These are phyloP conservation scores for Truncatella angustata DNA, from an alignment of 2,329 filamentous ascomycete genomes.

Conservation along the genomic window DNA sequence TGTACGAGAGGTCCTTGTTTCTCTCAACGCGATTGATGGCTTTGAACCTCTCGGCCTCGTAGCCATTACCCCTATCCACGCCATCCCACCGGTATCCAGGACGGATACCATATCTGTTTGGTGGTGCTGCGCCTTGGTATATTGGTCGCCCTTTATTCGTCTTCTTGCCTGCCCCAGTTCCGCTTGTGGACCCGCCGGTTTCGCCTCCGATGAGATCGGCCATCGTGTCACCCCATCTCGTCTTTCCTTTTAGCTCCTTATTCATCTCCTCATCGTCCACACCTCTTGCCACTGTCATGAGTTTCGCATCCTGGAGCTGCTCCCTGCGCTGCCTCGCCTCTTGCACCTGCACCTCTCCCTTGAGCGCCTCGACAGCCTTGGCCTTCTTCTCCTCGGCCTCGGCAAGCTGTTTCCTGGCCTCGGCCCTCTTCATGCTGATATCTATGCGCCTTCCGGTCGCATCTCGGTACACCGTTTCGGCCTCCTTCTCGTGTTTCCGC, in stretches of 20 bases:
- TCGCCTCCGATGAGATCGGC: constrained; percentile 68
- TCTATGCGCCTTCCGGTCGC: constrained; percentile 94
- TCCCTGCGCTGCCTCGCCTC: constrained; percentile 64
- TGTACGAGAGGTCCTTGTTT: constrained; percentile 79
- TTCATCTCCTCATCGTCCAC: constrained; percentile 90
- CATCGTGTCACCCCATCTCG: constrained; percentile 94
- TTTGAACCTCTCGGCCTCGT: constrained; percentile 90
- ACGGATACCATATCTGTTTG: constrained; percentile 90
- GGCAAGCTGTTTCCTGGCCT: constrained; percentile 63
- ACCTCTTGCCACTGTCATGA: constrained; percentile 74
- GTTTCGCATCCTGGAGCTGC: constrained; percentile 74
- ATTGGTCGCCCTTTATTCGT: constrained; percentile 53
- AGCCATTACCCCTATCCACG: constrained; percentile 89
- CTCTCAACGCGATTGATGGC: constrained; percentile 76
- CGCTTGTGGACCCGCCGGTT: constrained; percentile 14
- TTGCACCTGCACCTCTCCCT: constrained; percentile 80
- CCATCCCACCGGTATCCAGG: constrained; percentile 97
- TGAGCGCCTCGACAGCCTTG: constrained; percentile 67
- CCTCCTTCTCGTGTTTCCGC: constrained; percentile 40
- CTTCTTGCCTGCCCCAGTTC: constrained; percentile 20
- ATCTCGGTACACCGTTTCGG: constrained; percentile 92
- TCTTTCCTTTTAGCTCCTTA: constrained; percentile 69
- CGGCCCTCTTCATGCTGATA: constrained; percentile 83
- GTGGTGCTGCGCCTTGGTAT: constrained; percentile 77
- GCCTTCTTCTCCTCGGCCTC: constrained; percentile 75